Conservation (phyloP, 2,329 filamentous ascomycete species). For the Aureobasidium sp. region DNA sequence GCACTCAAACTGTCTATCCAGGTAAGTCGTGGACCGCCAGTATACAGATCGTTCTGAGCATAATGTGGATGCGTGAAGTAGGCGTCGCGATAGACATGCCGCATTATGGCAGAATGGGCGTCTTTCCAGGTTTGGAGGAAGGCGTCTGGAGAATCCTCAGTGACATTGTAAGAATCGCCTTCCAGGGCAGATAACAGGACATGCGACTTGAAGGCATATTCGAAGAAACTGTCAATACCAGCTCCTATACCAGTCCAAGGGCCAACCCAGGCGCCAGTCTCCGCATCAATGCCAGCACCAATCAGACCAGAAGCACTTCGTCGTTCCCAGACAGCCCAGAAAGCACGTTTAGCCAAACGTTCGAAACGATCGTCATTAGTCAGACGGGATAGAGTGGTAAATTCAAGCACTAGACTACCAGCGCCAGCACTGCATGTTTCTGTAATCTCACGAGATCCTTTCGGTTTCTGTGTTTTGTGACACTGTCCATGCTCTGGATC, state of each 20-base stretch:
- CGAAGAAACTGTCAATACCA: conserved; percentile 96
- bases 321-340: conserved; percentile 93
- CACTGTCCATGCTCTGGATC: conserved; percentile 44
- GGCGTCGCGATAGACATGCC: conserved; percentile 75
- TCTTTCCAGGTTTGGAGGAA: conserved; percentile 81
- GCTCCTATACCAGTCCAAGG: conserved; percentile 91
- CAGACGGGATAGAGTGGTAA: conserved; percentile 80
- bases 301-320: conserved; percentile 81
- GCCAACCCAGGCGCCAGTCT: conserved; percentile 79
- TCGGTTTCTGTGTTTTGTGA: conserved; percentile 33
- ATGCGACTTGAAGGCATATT: conserved; percentile 93
- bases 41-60: conserved; percentile 79
- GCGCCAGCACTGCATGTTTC: conserved; percentile 96
- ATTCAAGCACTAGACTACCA: conserved; percentile 90
- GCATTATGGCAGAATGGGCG: conserved; percentile 78
- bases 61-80: conserved; percentile 83
- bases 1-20: conserved; percentile 97
- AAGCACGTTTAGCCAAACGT: conserved; percentile 79
- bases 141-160: conserved; percentile 64
- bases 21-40: conserved; percentile 78
- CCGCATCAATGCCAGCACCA: conserved; percentile 85
- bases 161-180: conserved; percentile 27
- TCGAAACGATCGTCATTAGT: conserved; percentile 87
- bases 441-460: conserved; percentile 62
- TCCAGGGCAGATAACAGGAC: conserved; percentile 70